A percentile compares a stretch with the other conserved stretches of the same genome.
Conservation (phyloP, 257 asterid genomes). For the Cordia subcordata region DNA sequence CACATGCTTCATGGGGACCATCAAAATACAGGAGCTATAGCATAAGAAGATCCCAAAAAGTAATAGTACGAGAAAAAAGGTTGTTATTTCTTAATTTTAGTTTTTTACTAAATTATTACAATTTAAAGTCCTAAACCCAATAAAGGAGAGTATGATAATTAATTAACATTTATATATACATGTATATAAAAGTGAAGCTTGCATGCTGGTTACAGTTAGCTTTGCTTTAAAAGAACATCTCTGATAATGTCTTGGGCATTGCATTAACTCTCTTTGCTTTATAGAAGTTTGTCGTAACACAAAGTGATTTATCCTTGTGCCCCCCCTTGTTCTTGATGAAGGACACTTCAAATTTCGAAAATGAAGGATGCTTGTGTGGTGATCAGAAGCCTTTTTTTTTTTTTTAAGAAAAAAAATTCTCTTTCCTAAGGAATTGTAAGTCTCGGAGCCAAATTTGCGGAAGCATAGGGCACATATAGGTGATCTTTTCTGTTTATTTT, state of each 20-base stretch:
- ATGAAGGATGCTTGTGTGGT: not conserved
- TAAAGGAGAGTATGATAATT: not conserved
- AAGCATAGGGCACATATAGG: not conserved
- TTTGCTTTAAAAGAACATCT: conserved; percentile 24
- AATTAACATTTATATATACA: too few species aligned
- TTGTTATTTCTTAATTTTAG: not conserved
- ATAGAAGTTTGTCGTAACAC: conserved; percentile 22
- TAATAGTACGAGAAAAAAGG: too few species aligned
- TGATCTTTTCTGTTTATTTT: too few species aligned
- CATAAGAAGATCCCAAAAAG: not conserved
- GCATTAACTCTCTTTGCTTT: conserved; percentile 11
- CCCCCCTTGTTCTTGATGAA: not conserved
- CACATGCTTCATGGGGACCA: too few species aligned
- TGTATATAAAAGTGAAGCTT: conserved; percentile 9
- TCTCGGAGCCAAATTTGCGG: conserved; percentile 4
- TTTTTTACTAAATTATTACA: not conserved
- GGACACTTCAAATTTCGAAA: conserved; percentile 20
- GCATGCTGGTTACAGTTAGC: conserved; percentile 20
- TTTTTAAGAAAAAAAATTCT: too few species aligned
- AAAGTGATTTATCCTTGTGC: conserved; percentile 14
- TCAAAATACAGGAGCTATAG: too few species aligned
- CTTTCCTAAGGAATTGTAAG: not conserved
- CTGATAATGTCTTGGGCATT: conserved; percentile 22
- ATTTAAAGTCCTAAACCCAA: not conserved
- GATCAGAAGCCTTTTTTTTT: not conserved